Evolutionary conservation across 2,329 filamentous ascomycete genomes (phyloP), one percentile per base, ranked within the genome.

Genomic region (Chaetomium sp.): DNA sequence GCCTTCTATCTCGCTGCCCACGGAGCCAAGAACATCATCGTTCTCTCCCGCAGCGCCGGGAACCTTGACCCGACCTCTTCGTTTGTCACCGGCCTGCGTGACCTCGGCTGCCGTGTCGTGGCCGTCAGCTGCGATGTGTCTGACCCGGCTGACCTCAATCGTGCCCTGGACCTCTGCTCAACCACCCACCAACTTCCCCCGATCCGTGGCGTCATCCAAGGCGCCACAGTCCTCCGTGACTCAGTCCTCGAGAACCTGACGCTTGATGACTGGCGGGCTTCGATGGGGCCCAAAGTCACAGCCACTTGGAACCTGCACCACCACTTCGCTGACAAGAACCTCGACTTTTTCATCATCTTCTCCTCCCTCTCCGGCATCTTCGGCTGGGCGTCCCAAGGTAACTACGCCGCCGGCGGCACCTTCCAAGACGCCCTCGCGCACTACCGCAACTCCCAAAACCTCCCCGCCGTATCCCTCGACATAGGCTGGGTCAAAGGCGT

Each of bases 281-380:
- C 72, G 0, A 68, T 77, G 1, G 63, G 67, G 8, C 75, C 76
- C 56, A 77, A 78, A 36, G 68, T 73, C 5, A 43, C 64, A 5
- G 72, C 71, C 5, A 69, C 69, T 5, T 70, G 67, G 67, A 75
- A 74, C 52, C 65, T 76, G 0, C 70, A 76, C 57, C n/a, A 19
- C 7, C 45, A 11, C 27, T 42, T 49, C n/a, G 3, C 45, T 7
- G 2, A 32, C 4, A 6, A n/a, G 33, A 6, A 12, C 34, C 46
- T 49, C 46, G 46, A 49, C 46, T 49, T 49, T n/a, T 49, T 49
- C 9, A n/a, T 49, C 3, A 37, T 38, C n/a, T 36, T 49, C 35
- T 49, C 46, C 5, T 49, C 46, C 19, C 8, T 32, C 35, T 27
- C 14, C 4, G 11, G 46, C 35, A 32, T 49, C 46, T 14, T 38